Base-by-base conservation (phyloP, 208 protist genomes). In the Wallacemonas sp. region DNA sequence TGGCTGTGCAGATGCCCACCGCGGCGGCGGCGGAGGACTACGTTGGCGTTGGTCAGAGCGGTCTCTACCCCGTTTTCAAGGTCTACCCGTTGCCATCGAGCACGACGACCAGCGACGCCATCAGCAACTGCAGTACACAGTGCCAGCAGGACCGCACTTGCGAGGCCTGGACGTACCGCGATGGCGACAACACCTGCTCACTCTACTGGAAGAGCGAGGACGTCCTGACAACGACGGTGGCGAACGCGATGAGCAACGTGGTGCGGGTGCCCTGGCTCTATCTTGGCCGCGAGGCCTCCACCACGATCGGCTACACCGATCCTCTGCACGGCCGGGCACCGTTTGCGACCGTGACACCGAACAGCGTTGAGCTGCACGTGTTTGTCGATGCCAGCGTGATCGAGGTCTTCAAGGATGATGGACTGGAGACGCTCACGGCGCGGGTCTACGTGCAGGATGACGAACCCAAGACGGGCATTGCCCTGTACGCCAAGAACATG, bases 371-470 rank as follows among this genome's bases (percentile, higher is more conserved):
- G 26, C 32, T 82, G 43, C 72, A 47, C 60, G 72, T 82, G 47
- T 78, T 65, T 46, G 71, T 82, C 5, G 76, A 82, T 32, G 64
- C 64, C 67, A 76, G 63, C 43, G 54, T 82, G 27, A 29, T 82
- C 9, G 76, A 88, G 68, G 65, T 85, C 32, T 76, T 88, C 72
- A 72, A 81, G 65, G 70, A 83, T 55, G 58, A 66, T 44, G 76
- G 70, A 2, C 44, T 83, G 36, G 66, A 88, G 69, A 71, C 73
- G 55, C 44, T 76, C 26, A 81, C 66, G 21, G 76, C 66, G 0
- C 71, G 62, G 4, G 39, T 78, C 36, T 81, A 81, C 67, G 52
- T 78, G 19, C 63, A 60, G 8, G 21, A 70, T n/a, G 66, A 47
- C 19, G 71, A 12, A 6, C 33, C 47, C 16, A 61, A 70, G 32